A percentile compares a stretch with the other conserved stretches of the same genome.
Conservation (phyloP, 2,329 filamentous ascomycete species). For the Pezizomycotina sp. region DNA sequence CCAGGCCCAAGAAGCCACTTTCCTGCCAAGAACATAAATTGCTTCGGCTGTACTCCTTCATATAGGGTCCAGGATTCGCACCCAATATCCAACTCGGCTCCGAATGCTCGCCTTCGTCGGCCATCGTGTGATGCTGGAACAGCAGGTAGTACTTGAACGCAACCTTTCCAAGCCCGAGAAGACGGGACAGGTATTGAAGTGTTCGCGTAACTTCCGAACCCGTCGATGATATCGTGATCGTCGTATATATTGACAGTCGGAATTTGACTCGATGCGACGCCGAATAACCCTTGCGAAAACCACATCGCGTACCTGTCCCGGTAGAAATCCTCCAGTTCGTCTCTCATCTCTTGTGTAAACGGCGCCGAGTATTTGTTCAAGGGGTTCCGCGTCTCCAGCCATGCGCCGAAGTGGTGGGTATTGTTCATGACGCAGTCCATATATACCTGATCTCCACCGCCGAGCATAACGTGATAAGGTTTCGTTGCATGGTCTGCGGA, state of each 20-base stretch:
- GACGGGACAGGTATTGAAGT: conserved; percentile 79
- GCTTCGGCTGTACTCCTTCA: conserved; percentile 68
- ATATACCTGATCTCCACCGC: conserved; percentile 88
- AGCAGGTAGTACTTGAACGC: conserved; percentile 98
- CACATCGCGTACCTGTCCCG: conserved; percentile 69
- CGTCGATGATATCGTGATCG: conserved; percentile 82
- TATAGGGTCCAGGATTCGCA: conserved; percentile 66
- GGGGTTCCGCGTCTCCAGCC: conserved; percentile 66
- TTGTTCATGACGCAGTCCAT: conserved; percentile 70
- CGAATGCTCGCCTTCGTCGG: conserved; percentile 59
- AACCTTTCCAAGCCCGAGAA: conserved; percentile 80
- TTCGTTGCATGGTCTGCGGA: conserved; percentile 53
- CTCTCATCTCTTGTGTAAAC: conserved; percentile 67
- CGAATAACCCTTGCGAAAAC: conserved; percentile 91
- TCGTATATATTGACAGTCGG: conserved; percentile 98
- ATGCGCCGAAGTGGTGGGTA: conserved; percentile 61
- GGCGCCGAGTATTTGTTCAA: conserved; percentile 61
- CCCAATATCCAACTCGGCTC: conserved; percentile 91
- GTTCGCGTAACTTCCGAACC: conserved; percentile 86
- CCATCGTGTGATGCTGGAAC: conserved; percentile 86
- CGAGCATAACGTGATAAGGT: conserved; percentile 96
- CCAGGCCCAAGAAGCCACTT: conserved; percentile 72
- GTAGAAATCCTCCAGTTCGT: conserved; percentile 78
- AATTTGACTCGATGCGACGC: conserved; percentile 84
- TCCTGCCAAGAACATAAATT: no score